phyloP scores from a whole-genome alignment of 306 rosid species.

The Fragaria nilgerrensis region DNA sequence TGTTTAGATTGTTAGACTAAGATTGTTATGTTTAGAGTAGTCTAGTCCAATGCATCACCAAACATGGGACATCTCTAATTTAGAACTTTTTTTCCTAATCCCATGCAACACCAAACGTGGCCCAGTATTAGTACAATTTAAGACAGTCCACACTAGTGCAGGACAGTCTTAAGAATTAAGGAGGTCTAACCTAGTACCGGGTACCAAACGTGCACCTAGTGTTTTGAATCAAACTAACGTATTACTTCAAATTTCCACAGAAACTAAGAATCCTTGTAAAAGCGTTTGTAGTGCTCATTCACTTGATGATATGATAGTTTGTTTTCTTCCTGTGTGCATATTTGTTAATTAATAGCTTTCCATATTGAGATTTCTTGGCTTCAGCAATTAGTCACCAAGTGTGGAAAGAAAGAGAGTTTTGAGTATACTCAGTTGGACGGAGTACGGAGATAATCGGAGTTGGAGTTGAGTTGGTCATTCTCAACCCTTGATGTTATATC shows the following conservation, averaged over 20 bases:
- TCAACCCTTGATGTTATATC: neutral
- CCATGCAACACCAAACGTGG: too few species aligned
- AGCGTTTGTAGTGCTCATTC: neutral
- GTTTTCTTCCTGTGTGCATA: neutral
- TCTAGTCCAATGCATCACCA: too few species aligned
- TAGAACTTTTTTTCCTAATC: too few species aligned
- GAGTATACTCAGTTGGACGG: neutral
- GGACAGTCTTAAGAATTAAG: too few species aligned
- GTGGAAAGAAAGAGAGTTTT: neutral
- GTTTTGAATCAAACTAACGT: neutral
- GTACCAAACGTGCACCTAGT: neutral
- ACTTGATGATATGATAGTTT: neutral
- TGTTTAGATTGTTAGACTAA: too few species aligned
- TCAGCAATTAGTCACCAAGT: neutral
- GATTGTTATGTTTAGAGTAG: too few species aligned
- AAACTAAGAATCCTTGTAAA: neutral
- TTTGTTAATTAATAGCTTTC: neutral
- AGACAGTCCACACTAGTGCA: too few species aligned
- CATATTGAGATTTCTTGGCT: neutral
- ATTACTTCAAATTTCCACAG: neutral
- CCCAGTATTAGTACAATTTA: too few species aligned
- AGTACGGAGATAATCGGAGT: neutral
- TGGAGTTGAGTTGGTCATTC: neutral
- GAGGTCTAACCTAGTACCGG: too few species aligned
- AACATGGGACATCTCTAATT: too few species aligned